phyloP scores from a whole-genome alignment of 2,329 filamentous ascomycete genomes.

The Aspergillus versicolor region DNA sequence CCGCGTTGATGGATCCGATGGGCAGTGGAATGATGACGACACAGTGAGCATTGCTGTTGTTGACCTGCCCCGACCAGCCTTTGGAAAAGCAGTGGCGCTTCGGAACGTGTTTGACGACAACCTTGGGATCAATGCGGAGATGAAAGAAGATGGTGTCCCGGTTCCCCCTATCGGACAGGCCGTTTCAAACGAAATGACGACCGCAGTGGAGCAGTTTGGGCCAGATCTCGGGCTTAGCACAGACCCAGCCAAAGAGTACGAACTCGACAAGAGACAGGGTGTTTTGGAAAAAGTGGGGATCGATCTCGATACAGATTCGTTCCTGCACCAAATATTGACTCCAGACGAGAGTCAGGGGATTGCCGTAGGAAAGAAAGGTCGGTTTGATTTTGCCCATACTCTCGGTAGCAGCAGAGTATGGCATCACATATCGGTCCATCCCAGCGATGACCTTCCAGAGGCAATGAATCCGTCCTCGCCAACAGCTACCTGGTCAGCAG shows the following conservation, averaged over 20 bases:
- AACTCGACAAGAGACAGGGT: constrained; percentile 77
- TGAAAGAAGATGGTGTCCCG: constrained; percentile 93
- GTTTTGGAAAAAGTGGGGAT: constrained; percentile 82
- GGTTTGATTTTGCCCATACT: constrained; percentile 72
- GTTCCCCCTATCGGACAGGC: constrained; percentile 73
- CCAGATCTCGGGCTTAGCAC: constrained; percentile 75
- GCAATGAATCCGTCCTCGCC: constrained; percentile 68
- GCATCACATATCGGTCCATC: constrained; percentile 91
- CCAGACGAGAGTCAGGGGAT: constrained; percentile 77
- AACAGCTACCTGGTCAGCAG: constrained; percentile 89
- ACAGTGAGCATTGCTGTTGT: constrained; percentile 87
- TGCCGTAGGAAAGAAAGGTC: constrained; percentile 71
- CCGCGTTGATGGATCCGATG: constrained; percentile 56
- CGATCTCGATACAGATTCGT: constrained; percentile 79
- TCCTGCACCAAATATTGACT: constrained; percentile 78
- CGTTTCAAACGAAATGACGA: constrained; percentile 82
- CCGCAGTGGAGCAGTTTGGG: constrained; percentile 72
- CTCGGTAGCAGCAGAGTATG: constrained; percentile 85
- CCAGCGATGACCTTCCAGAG: constrained; percentile 80
- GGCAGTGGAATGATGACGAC: constrained; percentile 69
- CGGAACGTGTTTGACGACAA: constrained; percentile 89
- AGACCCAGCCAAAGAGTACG: constrained; percentile 67
- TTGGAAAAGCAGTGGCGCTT: constrained; percentile 87
- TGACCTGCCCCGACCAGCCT: constrained; percentile 74
- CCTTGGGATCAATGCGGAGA: constrained; percentile 92